Conservation (phyloP, 192 early-diverging fungal species). For the Diversispora epigaea region DNA sequence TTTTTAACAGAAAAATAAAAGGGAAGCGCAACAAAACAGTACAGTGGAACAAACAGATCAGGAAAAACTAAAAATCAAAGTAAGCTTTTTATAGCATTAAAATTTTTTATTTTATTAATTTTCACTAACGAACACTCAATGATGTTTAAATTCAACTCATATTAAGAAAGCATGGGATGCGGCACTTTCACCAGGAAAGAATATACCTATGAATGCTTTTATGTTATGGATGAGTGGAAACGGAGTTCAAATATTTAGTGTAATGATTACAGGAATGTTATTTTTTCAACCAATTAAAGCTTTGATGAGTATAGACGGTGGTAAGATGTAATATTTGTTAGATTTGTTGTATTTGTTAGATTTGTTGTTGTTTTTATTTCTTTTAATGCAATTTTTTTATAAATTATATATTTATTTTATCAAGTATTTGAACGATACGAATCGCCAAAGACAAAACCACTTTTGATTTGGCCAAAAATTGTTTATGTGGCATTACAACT, state of each 20-base stretch:
- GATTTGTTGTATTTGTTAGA: no score
- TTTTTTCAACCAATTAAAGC: slow-evolving; percentile 82
- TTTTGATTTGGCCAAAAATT: slow-evolving; percentile 75
- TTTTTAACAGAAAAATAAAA: slow-evolving; percentile 27
- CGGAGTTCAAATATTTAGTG: slow-evolving; percentile 91
- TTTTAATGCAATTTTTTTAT: background rate
- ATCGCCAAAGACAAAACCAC: slow-evolving; percentile 53
- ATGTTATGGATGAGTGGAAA: slow-evolving; percentile 99
- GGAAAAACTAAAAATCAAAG: slow-evolving; percentile 26
- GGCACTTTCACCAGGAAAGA: slow-evolving; percentile 84
- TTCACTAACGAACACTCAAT: background rate
- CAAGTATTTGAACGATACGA: slow-evolving; percentile 78
- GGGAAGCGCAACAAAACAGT: background rate
- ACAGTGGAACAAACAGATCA: slow-evolving; percentile 13
- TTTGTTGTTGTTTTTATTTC: background rate
- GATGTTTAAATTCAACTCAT: background rate
- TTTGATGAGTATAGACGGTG: slow-evolving; percentile 66
- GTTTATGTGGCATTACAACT: slow-evolving; percentile 83
- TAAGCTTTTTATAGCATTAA: background rate
- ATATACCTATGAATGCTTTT: slow-evolving; percentile 94
- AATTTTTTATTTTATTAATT: background rate
- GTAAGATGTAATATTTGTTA: slow-evolving; percentile 37
- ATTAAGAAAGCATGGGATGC: slow-evolving; percentile 96
- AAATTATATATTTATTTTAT: background rate
- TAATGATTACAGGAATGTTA: slow-evolving; percentile 96